phyloP scores from a whole-genome alignment of 2,329 filamentous ascomycete genomes.

The Ascosphaera apis region DNA sequence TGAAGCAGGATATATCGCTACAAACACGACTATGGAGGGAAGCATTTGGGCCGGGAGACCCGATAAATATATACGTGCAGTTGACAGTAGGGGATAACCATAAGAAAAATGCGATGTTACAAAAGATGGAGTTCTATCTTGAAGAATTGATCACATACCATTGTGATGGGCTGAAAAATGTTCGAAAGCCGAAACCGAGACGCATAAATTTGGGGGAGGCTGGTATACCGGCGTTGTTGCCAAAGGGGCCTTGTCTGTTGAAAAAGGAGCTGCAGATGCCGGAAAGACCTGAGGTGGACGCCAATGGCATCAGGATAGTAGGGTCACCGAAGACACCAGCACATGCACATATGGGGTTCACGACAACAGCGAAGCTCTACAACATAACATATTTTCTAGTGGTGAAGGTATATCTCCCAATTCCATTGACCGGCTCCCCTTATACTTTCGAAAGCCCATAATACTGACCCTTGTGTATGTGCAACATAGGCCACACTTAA shows the following conservation, averaged over 20 bases:
- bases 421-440: neutral
- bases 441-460: too few relatives aligned
- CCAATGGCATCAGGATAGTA: slow-evolving; percentile 66
- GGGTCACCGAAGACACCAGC: slow-evolving; percentile 72
- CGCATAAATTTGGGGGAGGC: slow-evolving; percentile 14
- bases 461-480: too few relatives aligned
- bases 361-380: slow-evolving; percentile 80
- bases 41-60: slow-evolving; percentile 90
- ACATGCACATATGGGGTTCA: slow-evolving; percentile 76
- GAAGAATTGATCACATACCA: slow-evolving; percentile 99
- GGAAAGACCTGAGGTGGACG: slow-evolving; percentile 64
- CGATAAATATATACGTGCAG: slow-evolving; percentile 89
- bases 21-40: slow-evolving; percentile 38
- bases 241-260: slow-evolving; percentile 78
- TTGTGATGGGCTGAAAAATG: slow-evolving; percentile 85
- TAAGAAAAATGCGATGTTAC: slow-evolving; percentile 75
- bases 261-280: slow-evolving; percentile 83
- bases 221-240: slow-evolving; percentile 69
- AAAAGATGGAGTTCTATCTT: slow-evolving; percentile 79
- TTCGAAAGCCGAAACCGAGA: slow-evolving; percentile 34
- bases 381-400: slow-evolving; percentile 95
- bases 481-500: too few relatives aligned
- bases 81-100: slow-evolving; percentile 74
- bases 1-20: slow-evolving; percentile 75
- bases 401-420: slow-evolving; percentile 50